Evolutionary conservation across 164 flowering plant genomes (phyloP).

Genomic region (Chimonanthus salicifolius): DNA sequence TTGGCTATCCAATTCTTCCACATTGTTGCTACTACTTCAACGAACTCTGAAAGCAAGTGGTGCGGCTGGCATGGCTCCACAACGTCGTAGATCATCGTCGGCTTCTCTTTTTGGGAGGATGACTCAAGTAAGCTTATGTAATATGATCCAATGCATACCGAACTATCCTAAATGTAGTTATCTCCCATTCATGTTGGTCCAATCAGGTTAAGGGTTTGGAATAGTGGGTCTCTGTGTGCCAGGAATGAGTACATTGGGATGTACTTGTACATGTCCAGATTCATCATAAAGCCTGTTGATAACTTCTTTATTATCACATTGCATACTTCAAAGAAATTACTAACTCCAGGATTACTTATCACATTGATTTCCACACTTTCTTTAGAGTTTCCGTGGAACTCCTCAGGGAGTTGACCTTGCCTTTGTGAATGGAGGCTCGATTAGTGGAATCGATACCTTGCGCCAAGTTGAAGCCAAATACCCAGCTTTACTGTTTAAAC

Average conservation of each 20-base stretch:
- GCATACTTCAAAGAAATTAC: not conserved
- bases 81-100: conserved; percentile 79
- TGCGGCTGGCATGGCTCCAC: conserved; percentile 92
- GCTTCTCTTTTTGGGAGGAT: conserved; percentile 89
- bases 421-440: conserved; percentile 52
- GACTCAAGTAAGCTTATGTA: conserved; percentile 61
- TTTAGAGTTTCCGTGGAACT: conserved; percentile 85
- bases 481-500: conserved; percentile 97
- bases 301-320: not conserved
- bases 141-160: not conserved
- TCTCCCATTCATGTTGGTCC: not conserved
- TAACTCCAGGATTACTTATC: not conserved
- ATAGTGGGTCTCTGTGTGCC: not conserved
- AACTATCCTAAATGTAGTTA: not conserved
- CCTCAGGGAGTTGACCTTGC: conserved; percentile 89
- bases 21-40: conserved; percentile 80
- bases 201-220: not conserved
- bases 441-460: conserved; percentile 65
- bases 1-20: conserved; percentile 96
- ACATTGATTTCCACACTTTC: conserved; percentile 1
- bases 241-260: not conserved
- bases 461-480: conserved; percentile 98
- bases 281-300: not conserved
- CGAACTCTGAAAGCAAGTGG: conserved; percentile 94
- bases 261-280: not conserved